Base-by-base conservation (phyloP, 805 yeast species). In the Kluyveromyces nonfermentans region DNA sequence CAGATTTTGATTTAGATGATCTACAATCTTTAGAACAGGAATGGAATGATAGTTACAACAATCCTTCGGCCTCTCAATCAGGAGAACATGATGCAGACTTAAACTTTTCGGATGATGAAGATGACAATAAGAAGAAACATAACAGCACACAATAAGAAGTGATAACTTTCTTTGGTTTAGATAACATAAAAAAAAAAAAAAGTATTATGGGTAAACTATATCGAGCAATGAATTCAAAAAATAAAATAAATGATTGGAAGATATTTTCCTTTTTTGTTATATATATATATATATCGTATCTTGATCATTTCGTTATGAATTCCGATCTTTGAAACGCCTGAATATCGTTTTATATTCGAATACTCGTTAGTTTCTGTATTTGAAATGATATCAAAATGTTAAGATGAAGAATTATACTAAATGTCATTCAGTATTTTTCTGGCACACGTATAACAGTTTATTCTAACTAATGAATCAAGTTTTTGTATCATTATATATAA, bases 1-100 rank as follows among this genome's bases (percentile, higher is more conserved):
- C 77, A 35, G 83, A 78, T 57, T 78, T 78, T 54, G 83, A 78
- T 53, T 65, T 78, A 41, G 82, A 78, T 48, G 79, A 77, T 46
- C 54, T 77, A 35, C 71, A 71, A 46, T 68, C 73, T 2, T 38
- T 72, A 41, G 66, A 68, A 17, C 41, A 38, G 31, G 70, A 64
- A 36, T 57, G 59, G 25, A 55, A 69, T 18, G 69, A 64, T 37
- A 59, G 64, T 16, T 64, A 61, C 40, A 69, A 64, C 25, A 74
- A 37, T 21, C 40, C 48, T 17, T 37, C 41, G 15, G 34, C 35
- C 4, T 37, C 37, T 8, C 34, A 32, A 16, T 41, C 41, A 25
- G 37, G 44, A 36, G 34, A 45, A 21, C 49, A 51, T 37, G 54
- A 51, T n/a, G 45, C 53, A 28, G 62, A 59, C 46, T 45, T 62